Evolutionary conservation across 2,329 filamentous ascomycete species (phyloP), one percentile per base, ranked within the genome.

Genomic region (Lecanicillium sp.): DNA sequence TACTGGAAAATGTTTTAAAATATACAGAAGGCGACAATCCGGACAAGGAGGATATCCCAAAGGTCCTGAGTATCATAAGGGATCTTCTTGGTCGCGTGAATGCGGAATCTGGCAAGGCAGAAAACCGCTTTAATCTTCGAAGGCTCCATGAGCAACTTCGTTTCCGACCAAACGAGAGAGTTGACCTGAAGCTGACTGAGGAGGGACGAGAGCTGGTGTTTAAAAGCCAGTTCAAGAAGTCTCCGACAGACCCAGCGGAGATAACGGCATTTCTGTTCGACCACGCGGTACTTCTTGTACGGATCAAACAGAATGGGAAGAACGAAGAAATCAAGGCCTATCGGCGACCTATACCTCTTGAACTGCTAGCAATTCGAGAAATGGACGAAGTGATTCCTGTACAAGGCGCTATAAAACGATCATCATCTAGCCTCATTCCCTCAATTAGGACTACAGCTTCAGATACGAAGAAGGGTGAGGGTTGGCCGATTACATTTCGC

Each of bases 241-340:
- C 81, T 4, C 84, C 89, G 1, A 89, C 86, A 1, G 89, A 96
- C 57, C 83, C 79, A 33, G 79, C 84, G 1, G 90, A 97, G 52
- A 90, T 98, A 32, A 92, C 88, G 15, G 89, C 87, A 13, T 98
- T 94, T 66, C 72, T 98, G 17, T 96, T 98, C 56, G 92, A 98
- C 54, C 92, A 98, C 58, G 90, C 92, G 3, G 83, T 98, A 37
- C 71, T 98, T 27, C 73, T 98, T 29, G 92, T 96, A 47, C 78
- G 89, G 37, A 82, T 89, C 47, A 98, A 97, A 66, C 82, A 84
- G 43, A 84, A 85, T 43, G 94, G 92, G 59, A 97, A 97, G 67
- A 78, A 78, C 31, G 92, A 98, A 59, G 90, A 97, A 57, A 82
- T 94, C 45, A 92, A 94, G 57, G 92, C 95, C 1, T 97, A 97